Base-by-base conservation (phyloP, 495 filamentous ascomycete species). In the Podospora bellae-mahoneyi region DNA sequence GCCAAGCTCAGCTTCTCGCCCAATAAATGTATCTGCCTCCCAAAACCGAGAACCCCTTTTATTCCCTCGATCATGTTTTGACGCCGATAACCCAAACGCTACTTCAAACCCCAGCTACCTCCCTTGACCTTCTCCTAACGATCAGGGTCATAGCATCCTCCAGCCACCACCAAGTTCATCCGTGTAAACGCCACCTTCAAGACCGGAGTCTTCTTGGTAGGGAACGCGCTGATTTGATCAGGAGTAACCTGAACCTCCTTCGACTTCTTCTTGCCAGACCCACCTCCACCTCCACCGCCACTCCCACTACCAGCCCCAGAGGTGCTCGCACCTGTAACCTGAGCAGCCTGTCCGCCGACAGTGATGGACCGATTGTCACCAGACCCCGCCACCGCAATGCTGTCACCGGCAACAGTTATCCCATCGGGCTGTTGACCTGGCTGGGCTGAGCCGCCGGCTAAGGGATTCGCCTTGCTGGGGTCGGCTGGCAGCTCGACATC, bases 171-270 rank as follows among this genome's bases (percentile, higher is more conserved):
- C 72, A 98, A 77, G 71, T 99, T 99, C 89, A 94, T 95, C 63
- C 90, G 84, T 2, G 95, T 97, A 75, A 97, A 97, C 74, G 88
- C 86, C 60, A 96, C 94, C 82, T 94, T 96, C 77, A 95, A 90
- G 6, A 99, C 91, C 2, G 95, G 93, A 26, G 90, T 92, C 82
- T 95, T 96, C 86, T 98, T 99, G 19, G 95, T 97, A 0, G 92
- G 89, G 73, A 97, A 97, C 4, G 91, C 93, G 69, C 87, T 89
- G 78, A 98, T 92, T 80, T 98, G 94, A 74, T 99, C 95, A 0
- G 92, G 87, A 2, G 91, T 95, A 30, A 97, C 90, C 68, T 91
- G 89, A 5, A 93, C 89, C 68, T 97, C 94, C 79, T 97, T 97
- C 62, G 88, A 88, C 77, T 91, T 93, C 82, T 92, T 94, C 84